Conservation (phyloP, 2,329 filamentous ascomycete species). For the Alternaria dauci region DNA sequence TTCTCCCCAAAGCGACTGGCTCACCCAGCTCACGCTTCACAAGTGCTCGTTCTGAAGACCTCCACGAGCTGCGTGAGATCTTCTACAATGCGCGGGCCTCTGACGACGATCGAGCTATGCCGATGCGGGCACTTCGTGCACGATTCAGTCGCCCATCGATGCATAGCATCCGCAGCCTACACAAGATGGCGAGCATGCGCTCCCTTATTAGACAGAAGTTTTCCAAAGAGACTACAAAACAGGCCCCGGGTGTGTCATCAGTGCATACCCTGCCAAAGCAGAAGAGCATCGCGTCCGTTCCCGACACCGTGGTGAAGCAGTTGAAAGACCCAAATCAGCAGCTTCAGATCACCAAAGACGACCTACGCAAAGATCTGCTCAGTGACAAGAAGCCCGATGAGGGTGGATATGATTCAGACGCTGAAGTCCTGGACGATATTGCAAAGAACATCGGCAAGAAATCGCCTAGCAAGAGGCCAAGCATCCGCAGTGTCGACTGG, state of each 20-base stretch:
- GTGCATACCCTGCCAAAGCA: constrained; percentile 11
- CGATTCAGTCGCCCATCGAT: constrained; percentile 39
- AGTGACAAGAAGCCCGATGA: constrained; percentile 43
- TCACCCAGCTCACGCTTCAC: constrained; percentile 42
- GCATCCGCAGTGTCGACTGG: constrained; percentile 49
- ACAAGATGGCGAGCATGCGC: constrained; percentile 48
- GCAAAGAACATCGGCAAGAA: constrained; percentile 42
- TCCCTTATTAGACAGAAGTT: constrained; percentile 46
- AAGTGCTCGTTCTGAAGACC: constrained; percentile 41
- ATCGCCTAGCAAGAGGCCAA: constrained; percentile 42
- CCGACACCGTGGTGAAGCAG: constrained; percentile 39
- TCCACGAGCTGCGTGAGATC: constrained; percentile 46
- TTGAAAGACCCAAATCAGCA: constrained; percentile 31
- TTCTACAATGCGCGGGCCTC: constrained; percentile 40
- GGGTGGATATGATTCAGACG: constrained; percentile 52
- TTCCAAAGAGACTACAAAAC: constrained; percentile 37
- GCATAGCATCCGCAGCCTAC: constrained; percentile 45
- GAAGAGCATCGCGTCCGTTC: constrained; percentile 12
- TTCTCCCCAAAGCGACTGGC: constrained; percentile 25
- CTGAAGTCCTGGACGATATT: constrained; percentile 45
- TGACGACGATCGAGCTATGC: constrained; percentile 18
- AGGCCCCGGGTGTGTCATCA: constrained; percentile 11
- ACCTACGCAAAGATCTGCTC: constrained; percentile 44
- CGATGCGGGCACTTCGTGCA: constrained; percentile 24
- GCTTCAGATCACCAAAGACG: constrained; percentile 42